Evolutionary conservation across 192 early-diverging fungal species (phyloP).

Genomic region (Entomortierella parvispora): DNA sequence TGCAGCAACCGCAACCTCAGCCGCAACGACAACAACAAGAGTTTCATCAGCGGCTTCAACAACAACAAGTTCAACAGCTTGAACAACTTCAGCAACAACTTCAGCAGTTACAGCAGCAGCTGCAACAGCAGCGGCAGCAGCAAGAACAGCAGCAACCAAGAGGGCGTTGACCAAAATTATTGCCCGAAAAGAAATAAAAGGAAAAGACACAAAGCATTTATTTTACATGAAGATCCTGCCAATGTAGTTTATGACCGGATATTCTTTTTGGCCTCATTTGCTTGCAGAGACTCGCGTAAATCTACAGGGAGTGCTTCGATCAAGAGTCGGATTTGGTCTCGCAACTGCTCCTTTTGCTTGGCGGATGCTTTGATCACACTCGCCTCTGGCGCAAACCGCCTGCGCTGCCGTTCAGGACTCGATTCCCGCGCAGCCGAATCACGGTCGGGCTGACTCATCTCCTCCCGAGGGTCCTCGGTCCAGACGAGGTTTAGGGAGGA

Average conservation of each 20-base stretch:
- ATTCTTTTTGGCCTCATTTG: constrained; percentile 41
- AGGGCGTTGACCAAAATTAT: too few relatives aligned
- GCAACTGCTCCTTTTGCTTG: constrained; percentile 44
- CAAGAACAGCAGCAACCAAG: too few relatives aligned
- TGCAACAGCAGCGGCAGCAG: too few relatives aligned
- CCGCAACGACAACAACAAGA: too few relatives aligned
- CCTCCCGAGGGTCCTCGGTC: neutral
- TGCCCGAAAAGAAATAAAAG: too few relatives aligned
- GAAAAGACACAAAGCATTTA: neutral
- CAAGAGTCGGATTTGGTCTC: constrained; percentile 44
- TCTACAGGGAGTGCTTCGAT: constrained; percentile 44
- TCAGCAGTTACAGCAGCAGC: too few relatives aligned
- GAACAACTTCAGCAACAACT: too few relatives aligned
- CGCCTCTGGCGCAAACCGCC: constrained; percentile 47
- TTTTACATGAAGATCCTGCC: neutral
- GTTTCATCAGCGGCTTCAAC: too few relatives aligned
- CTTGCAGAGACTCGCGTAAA: constrained; percentile 38
- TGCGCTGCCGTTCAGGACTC: constrained; percentile 37
- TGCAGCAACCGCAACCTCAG: too few relatives aligned
- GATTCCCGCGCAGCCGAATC: constrained; percentile 21
- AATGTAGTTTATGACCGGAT: constrained; percentile 7
- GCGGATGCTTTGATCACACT: constrained; percentile 41
- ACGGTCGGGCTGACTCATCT: neutral
- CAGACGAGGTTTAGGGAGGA: constrained; percentile 39
- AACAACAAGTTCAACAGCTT: too few relatives aligned